Base-by-base conservation (phyloP, 2,329 filamentous ascomycete genomes). In the Exophiala sideris region DNA sequence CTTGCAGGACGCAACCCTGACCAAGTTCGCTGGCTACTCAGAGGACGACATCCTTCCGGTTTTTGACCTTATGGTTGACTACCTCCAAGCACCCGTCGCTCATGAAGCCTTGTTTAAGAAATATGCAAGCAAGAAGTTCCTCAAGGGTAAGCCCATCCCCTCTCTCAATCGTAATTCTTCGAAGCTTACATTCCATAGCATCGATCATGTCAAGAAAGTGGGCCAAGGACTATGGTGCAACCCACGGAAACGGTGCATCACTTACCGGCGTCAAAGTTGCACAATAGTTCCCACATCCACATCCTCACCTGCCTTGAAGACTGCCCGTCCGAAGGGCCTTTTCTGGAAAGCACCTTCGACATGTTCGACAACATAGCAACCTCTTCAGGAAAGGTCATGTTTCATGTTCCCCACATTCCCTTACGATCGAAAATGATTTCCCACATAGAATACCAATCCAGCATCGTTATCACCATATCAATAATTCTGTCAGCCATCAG, bases 61-160 rank as follows among this genome's bases (percentile, higher is more conserved):
- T 38, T 89, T 96, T 68, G 82, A 87, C 65, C 81, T 97, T 57
- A 96, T 99, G 91, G 85, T 99, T 58, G 91, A 99, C 72, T 99
- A 99, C 70, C 86, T 99, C 36, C 88, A 88, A 55, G 85, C 89
- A 10, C 94, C 92, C 21, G 88, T 96, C 50, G 83, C 86, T 40
- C 94, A 99, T 68, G 92, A 97, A 71, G 95, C 94, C 35, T 96
- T 99, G 80, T 97, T 96, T 81, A 96, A 95, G 83, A 99, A 99
- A 75, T 99, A 99, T 71, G 94, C 94, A 52, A 95, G 90, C 83
- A 99, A 97, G 80, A 96, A 96, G 76, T 99, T 97, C 76, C 77
- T 97, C 66, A 99, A 99, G 79, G 91, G 92, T 96, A 84, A 75
- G 81, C 53, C 24, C 45, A 32, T 11, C 8, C 16, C 14, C 42